These are phyloP conservation scores for Globisporangium abappressorium DNA, from an alignment of 352 stramenopile species.

Conservation along the genomic window DNA sequence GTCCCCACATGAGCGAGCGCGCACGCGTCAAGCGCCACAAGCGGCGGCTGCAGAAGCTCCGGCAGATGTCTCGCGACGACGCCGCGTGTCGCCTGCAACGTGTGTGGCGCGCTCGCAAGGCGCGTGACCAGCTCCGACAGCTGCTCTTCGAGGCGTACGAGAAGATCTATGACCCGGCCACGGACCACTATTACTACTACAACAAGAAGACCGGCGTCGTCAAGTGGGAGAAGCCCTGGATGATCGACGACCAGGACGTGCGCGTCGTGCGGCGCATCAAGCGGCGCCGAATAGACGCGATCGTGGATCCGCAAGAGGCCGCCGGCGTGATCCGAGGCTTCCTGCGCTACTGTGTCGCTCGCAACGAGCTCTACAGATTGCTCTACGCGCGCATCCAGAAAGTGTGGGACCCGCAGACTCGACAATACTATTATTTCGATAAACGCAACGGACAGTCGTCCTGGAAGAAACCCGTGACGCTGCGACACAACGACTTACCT, in stretches of 20 bases:
- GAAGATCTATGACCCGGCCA: constrained; percentile 67
- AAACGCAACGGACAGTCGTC: constrained; percentile 66
- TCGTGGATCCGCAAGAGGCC: constrained; percentile 44
- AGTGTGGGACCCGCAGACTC: constrained; percentile 60
- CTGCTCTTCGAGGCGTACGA: constrained; percentile 60
- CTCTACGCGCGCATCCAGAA: constrained; percentile 60
- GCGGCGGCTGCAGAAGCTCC: constrained; percentile 52
- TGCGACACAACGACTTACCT: constrained; percentile 42
- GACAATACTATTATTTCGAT: constrained; percentile 85
- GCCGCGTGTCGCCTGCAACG: constrained; percentile 55
- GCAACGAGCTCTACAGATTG: constrained; percentile 41
- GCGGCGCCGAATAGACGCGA: constrained; percentile 40
- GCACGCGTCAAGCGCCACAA: constrained; percentile 63
- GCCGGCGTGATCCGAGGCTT: constrained; percentile 41
- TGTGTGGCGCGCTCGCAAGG: constrained; percentile 38
- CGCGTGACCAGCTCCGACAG: constrained; percentile 33
- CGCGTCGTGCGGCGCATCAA: constrained; percentile 33
- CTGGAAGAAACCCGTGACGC: constrained; percentile 65
- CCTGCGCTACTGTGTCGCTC: constrained; percentile 36
- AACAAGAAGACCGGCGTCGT: constrained; percentile 67
- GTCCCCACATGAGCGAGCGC: constrained; percentile 44
- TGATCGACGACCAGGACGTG: constrained; percentile 48
- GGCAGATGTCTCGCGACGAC: constrained; percentile 49
- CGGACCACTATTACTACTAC: constrained; percentile 73
- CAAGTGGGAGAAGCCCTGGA: constrained; percentile 57